Percentiles rank a stretch among this genome's conserved stretches.
These are phyloP conservation scores for Sindora glabra DNA, from an alignment of 306 rosid species.

Conservation along the genomic window DNA sequence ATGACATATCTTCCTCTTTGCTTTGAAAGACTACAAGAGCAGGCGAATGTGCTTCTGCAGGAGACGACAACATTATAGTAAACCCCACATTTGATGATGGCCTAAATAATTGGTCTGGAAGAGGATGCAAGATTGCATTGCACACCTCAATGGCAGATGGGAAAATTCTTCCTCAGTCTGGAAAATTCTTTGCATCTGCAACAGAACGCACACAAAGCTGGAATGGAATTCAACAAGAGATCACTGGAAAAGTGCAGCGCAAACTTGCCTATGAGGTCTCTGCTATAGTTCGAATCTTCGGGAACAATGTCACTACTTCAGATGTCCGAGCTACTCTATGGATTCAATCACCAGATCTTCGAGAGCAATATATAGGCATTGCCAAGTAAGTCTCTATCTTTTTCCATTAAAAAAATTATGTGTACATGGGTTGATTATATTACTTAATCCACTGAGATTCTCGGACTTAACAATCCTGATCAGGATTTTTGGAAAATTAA, in stretches of 20 bases:
- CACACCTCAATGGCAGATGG: slow-evolving; percentile 73
- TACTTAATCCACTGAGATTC: neutral
- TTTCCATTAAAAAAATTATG: too few relatives aligned
- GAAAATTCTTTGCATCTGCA: slow-evolving; percentile 72
- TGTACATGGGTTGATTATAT: neutral
- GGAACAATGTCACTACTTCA: slow-evolving; percentile 63
- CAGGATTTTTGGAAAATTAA: slow-evolving; percentile 1
- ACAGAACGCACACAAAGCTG: slow-evolving; percentile 78
- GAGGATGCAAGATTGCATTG: slow-evolving; percentile 81
- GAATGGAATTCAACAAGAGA: slow-evolving; percentile 94
- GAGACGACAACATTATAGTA: slow-evolving; percentile 45
- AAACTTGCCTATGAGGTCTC: slow-evolving; percentile 75
- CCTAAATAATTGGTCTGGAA: slow-evolving; percentile 78
- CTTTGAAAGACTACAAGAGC: slow-evolving; percentile 9
- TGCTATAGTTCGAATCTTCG: slow-evolving; percentile 66
- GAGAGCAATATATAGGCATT: slow-evolving; percentile 84
- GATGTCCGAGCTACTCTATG: slow-evolving; percentile 72
- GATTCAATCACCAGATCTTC: slow-evolving; percentile 63
- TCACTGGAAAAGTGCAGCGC: slow-evolving; percentile 76
- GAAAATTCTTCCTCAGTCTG: slow-evolving; percentile 59
- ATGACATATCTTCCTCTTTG: neutral
- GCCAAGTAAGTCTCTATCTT: slow-evolving; percentile 51
- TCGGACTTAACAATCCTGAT: neutral
- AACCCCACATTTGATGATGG: slow-evolving; percentile 82
- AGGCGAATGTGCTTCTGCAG: slow-evolving; percentile 20